These are phyloP conservation scores for Raphanus sativus DNA, from an alignment of 345 rosid genomes.

Conservation along the genomic window DNA sequence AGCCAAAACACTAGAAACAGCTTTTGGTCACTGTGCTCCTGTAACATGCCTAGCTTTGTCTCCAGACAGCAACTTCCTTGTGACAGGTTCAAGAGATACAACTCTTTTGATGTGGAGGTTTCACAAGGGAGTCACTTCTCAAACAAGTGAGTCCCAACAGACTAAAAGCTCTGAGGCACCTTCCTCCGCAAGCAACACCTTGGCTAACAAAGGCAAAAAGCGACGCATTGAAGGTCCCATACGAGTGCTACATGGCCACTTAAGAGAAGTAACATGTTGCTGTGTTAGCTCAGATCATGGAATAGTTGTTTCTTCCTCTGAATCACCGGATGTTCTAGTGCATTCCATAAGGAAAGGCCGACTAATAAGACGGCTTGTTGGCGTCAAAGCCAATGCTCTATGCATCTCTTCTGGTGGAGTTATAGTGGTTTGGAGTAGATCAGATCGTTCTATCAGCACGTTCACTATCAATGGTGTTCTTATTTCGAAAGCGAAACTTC, in stretches of 20 bases:
- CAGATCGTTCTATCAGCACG: constrained; percentile 53
- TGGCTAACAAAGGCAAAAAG: constrained; percentile 21
- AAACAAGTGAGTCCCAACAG: constrained; percentile 51
- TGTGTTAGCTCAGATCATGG: constrained; percentile 90
- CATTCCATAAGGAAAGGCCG: constrained; percentile 87
- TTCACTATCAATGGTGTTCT: constrained; percentile 73
- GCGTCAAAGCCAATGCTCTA: constrained; percentile 72
- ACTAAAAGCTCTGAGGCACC: constrained; percentile 45
- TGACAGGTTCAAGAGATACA: constrained; percentile 91
- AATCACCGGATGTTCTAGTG: constrained; percentile 67
- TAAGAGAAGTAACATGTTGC: constrained; percentile 63
- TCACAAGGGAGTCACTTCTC: constrained; percentile 51
- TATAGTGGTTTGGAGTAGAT: constrained; percentile 70
- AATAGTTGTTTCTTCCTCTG: constrained; percentile 72
- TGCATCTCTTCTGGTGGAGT: constrained; percentile 82
- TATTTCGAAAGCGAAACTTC: constrained; percentile 62
- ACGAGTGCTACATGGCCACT: constrained; percentile 88
- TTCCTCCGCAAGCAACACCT: constrained; percentile 40
- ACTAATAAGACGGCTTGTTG: constrained; percentile 71
- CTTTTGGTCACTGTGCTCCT: constrained; percentile 88
- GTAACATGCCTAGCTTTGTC: constrained; percentile 94
- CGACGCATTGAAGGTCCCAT: constrained; percentile 82
- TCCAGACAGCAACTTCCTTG: constrained; percentile 72
- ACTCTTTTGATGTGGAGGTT: constrained; percentile 89
- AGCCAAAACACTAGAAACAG: constrained; percentile 84